Conservation (phyloP, 495 filamentous ascomycete genomes). For the Rusavskia elegans region DNA sequence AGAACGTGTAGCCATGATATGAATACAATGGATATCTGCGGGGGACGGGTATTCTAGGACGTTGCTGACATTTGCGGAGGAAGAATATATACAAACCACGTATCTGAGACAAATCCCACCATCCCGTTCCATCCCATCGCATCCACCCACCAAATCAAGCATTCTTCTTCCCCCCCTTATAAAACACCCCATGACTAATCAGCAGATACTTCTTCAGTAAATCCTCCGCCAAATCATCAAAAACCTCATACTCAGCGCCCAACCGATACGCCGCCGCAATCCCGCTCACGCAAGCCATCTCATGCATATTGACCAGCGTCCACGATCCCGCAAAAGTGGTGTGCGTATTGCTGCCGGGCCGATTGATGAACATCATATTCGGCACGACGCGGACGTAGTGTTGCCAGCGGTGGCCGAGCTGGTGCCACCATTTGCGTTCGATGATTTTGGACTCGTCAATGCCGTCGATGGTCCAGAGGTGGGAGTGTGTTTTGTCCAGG, state of each 20-base stretch:
- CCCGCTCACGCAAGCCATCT: conserved; percentile 61
- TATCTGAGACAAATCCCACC: too few relatives aligned
- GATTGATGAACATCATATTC: conserved; percentile 66
- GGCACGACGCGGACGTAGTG: conserved; percentile 67
- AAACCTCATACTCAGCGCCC: conserved; percentile 56
- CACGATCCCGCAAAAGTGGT: conserved; percentile 59
- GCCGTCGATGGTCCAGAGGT: conserved; percentile 56
- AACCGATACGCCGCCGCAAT: conserved; percentile 64
- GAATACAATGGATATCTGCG: too few relatives aligned
- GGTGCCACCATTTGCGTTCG: conserved; percentile 68
- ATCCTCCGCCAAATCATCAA: conserved; percentile 44
- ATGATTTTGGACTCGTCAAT: conserved; percentile 59
- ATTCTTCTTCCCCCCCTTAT: conserved; percentile 23
- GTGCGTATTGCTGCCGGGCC: conserved; percentile 31
- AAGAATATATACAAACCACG: too few relatives aligned
- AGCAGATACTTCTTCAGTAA: conserved; percentile 40
- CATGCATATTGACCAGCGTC: conserved; percentile 80
- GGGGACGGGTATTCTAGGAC: too few relatives aligned
- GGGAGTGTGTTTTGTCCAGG: conserved; percentile 44
- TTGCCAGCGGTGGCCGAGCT: conserved; percentile 66
- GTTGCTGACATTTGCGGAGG: too few relatives aligned
- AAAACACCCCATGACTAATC: conserved; percentile 33
- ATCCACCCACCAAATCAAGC: too few relatives aligned
- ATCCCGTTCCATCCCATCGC: too few relatives aligned
- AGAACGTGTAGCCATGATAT: too few relatives aligned